Percentiles rank a stretch among this genome's conserved stretches.
Conservation (phyloP, 768 basidiomycete species). For the Vararia minispora region DNA sequence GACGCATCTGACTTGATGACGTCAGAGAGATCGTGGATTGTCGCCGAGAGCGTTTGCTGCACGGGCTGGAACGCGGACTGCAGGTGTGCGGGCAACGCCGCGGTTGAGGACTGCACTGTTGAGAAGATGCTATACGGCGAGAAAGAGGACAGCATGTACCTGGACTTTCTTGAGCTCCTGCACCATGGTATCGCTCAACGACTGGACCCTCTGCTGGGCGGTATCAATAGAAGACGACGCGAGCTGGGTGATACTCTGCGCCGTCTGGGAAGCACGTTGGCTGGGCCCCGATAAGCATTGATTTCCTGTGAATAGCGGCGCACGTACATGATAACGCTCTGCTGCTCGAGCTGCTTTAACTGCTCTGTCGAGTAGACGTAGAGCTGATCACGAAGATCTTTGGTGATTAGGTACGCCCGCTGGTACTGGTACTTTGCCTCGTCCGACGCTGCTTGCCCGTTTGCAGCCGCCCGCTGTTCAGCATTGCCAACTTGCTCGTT, state of each 20-base stretch:
- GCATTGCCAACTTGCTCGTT: conserved; percentile 13
- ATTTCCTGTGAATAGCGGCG: neutral
- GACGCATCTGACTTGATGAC: conserved; percentile 49
- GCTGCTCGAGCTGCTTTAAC: conserved; percentile 55
- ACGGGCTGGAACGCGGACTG: conserved; percentile 50
- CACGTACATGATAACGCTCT: conserved; percentile 53
- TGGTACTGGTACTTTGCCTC: conserved; percentile 69
- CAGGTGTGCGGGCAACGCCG: conserved; percentile 37
- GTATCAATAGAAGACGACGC: conserved; percentile 44
- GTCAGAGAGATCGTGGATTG: conserved; percentile 39
- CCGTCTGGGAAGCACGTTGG: conserved; percentile 60
- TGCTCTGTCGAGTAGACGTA: conserved; percentile 61
- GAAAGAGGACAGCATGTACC: conserved; percentile 15
- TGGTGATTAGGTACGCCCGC: conserved; percentile 57
- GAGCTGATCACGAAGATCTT: conserved; percentile 49
- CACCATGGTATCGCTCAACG: conserved; percentile 57
- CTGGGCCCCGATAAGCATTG: conserved; percentile 23
- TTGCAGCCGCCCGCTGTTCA: conserved; percentile 30
- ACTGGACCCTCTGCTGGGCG: conserved; percentile 46
- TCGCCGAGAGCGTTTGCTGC: conserved; percentile 41
- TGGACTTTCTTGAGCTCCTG: conserved; percentile 52
- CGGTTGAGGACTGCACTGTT: conserved; percentile 44
- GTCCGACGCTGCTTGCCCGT: conserved; percentile 34
- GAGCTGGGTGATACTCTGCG: conserved; percentile 47
- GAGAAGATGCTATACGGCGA: too few species aligned